Evolutionary conservation across 2,329 filamentous ascomycete genomes (phyloP).

Genomic region (Monilinia vaccinii-corymbosi): DNA sequence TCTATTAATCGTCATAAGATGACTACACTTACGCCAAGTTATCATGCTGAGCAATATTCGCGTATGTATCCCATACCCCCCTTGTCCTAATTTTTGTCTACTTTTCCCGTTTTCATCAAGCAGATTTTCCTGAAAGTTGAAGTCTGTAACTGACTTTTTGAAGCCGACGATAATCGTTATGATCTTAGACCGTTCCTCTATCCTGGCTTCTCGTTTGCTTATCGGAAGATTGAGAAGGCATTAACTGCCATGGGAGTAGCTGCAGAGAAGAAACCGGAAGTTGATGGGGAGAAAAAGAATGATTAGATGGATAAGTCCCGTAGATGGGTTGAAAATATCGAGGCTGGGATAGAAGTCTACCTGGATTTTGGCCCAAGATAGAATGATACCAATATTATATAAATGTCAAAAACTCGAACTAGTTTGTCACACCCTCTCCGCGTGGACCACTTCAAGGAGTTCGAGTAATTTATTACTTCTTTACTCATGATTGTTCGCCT

Average conservation of each 20-base stretch:
- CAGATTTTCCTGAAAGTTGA: not conserved
- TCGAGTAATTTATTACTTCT: too few relatives aligned
- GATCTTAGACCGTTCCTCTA: constrained; percentile 48
- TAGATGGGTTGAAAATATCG: not conserved
- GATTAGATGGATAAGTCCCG: not conserved
- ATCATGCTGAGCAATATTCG: constrained; percentile 24
- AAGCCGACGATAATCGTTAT: constrained; percentile 48
- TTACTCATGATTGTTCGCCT: not conserved
- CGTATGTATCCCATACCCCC: not conserved
- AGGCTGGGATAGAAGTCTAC: not conserved
- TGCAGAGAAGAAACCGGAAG: not conserved
- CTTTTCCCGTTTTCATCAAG: not conserved
- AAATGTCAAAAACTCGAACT: not conserved
- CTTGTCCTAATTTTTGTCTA: not conserved
- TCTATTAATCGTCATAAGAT: constrained; percentile 52
- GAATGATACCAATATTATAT: not conserved
- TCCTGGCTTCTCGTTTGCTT: constrained; percentile 24
- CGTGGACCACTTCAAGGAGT: not conserved
- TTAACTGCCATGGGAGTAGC: not conserved
- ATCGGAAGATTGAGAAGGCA: constrained; percentile 7
- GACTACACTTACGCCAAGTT: constrained; percentile 19
- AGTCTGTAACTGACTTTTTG: constrained; percentile 32
- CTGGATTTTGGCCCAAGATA: not conserved
- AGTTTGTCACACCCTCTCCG: not conserved
- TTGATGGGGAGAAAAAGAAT: not conserved